phyloP scores from a whole-genome alignment of 2,329 filamentous ascomycete species.

The Ophiocordyceps camponoti-leonardi region DNA sequence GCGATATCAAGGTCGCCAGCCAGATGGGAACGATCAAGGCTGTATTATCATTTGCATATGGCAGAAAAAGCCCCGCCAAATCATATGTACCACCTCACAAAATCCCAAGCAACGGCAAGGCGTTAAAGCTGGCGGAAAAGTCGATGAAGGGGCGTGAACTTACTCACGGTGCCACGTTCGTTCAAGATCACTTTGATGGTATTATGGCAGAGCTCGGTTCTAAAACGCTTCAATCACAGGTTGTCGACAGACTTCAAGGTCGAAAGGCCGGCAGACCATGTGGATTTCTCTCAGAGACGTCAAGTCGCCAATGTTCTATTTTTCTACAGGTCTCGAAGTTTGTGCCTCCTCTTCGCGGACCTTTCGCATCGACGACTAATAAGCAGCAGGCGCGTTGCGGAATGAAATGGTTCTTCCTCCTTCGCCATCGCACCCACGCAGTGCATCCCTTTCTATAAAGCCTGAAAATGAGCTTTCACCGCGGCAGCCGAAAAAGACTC shows the following conservation, averaged over 20 bases:
- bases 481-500: not conserved
- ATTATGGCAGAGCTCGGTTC: not conserved
- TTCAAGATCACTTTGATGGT: not conserved
- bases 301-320: slow-evolving; percentile 4
- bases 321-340: slow-evolving; percentile 8
- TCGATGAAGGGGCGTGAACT: slow-evolving; percentile 10
- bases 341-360: not conserved
- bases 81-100: no score
- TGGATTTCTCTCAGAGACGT: not conserved
- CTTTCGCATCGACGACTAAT: not conserved
- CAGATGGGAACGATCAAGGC: slow-evolving; percentile 7
- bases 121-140: slow-evolving; percentile 6
- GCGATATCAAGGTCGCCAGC: not conserved
- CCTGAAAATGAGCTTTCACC: not conserved
- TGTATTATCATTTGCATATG: fast-evolving
- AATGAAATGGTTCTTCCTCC: slow-evolving; percentile 8
- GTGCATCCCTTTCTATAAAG: no score
- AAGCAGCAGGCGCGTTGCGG: slow-evolving; percentile 6
- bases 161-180: slow-evolving; percentile 8
- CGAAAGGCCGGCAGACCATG: not conserved
- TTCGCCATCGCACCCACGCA: slow-evolving; percentile 1
- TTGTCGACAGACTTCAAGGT: not conserved
- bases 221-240: not conserved
- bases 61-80: not conserved
- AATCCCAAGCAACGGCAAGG: not conserved